phyloP scores from a whole-genome alignment of 768 basidiomycete species.

The button mushroom (Agaricus bisporus) region DNA sequence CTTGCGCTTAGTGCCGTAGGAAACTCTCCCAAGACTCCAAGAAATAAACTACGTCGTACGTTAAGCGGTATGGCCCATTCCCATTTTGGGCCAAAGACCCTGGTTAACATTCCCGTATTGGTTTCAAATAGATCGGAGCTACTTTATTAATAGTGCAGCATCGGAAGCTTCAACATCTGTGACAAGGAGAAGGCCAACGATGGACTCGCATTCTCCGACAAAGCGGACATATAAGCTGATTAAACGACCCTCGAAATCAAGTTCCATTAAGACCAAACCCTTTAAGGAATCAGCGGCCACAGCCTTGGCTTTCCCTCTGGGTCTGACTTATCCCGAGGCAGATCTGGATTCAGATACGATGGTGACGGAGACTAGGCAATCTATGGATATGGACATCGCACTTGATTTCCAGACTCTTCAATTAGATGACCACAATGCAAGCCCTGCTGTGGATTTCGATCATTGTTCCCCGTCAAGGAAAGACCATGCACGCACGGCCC shows the following conservation, averaged over 20 bases:
- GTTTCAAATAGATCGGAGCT: slow-evolving; percentile 3
- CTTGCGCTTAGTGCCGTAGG: neutral
- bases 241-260: neutral
- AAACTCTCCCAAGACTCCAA: slow-evolving; percentile 1
- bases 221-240: neutral
- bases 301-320: neutral
- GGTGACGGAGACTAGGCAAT: neutral
- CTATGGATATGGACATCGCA: slow-evolving; percentile 1
- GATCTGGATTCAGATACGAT: neutral
- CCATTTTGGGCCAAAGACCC: neutral
- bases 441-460: neutral
- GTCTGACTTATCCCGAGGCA: neutral
- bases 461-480: neutral
- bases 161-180: neutral
- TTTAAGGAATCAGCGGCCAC: neutral
- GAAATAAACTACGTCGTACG: slow-evolving; percentile 3
- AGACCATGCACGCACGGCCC: neutral
- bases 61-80: slow-evolving; percentile 1
- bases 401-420: slow-evolving; percentile 5
- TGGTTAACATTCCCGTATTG: neutral
- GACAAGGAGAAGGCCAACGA: neutral
- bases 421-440: neutral
- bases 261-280: neutral
- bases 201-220: neutral
- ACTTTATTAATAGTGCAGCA: neutral